These are phyloP conservation scores for Coelastrella sp. DNA, from an alignment of 139 green algal genomes.

Conservation along the genomic window DNA sequence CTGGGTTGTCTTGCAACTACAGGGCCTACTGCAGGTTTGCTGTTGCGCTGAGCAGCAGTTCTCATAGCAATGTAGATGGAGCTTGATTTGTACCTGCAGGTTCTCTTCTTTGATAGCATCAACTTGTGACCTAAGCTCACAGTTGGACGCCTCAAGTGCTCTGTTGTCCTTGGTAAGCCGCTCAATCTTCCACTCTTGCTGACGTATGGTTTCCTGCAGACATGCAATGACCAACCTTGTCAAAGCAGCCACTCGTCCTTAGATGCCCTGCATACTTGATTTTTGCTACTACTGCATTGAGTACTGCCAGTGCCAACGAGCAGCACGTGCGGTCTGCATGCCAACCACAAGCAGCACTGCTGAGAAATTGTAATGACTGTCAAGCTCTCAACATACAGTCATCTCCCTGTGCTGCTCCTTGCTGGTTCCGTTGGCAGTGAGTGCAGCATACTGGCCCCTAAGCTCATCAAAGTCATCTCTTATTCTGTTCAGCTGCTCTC, in stretches of 20 bases:
- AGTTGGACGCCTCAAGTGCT: slow-evolving; percentile 65
- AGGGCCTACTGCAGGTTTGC: no score
- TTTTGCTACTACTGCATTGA: no score
- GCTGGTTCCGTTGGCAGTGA: slow-evolving; percentile 12
- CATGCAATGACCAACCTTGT: no score
- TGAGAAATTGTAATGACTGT: no score
- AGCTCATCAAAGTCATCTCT: slow-evolving; percentile 49
- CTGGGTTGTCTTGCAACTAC: no score
- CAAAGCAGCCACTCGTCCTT: no score
- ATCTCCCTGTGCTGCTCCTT: slow-evolving; percentile 48
- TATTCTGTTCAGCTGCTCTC: slow-evolving; percentile 42
- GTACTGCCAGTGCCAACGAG: no score
- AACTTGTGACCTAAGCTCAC: slow-evolving; percentile 59
- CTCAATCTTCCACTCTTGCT: slow-evolving; percentile 77
- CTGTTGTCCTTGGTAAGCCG: slow-evolving; percentile 66
- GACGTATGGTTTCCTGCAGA: slow-evolving; percentile 60
- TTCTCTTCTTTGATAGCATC: slow-evolving; percentile 70
- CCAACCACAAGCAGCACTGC: no score
- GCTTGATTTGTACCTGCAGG: slow-evolving; percentile 73
- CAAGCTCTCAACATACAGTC: slow-evolving; percentile 17
- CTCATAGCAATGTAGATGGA: no score
- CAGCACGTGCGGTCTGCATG: no score
- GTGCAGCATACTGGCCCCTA: slow-evolving; percentile 34
- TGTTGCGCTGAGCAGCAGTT: no score
- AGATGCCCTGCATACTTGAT: no score